Percentiles rank a stretch among this genome's conserved stretches.
phyloP scores from a whole-genome alignment of 495 filamentous ascomycete species.

The Aspergillus avenaceus region DNA sequence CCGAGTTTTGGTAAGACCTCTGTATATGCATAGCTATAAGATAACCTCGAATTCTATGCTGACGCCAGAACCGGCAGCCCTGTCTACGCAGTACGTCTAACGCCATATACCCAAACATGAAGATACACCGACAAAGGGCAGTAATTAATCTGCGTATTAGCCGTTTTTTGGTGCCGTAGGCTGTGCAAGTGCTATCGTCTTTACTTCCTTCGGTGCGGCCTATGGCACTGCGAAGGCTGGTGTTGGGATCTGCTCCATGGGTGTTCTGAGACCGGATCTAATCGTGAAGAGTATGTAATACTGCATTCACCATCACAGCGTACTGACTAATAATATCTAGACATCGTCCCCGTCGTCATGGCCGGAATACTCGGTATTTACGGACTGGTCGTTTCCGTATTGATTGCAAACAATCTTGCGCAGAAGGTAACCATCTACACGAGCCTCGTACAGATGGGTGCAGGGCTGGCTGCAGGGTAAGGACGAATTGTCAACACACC shows the following conservation, averaged over 20 bases:
- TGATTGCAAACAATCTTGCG: conserved; percentile 86
- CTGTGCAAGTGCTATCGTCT: conserved; percentile 95
- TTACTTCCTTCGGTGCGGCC: conserved; percentile 96
- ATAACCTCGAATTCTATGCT: conserved; percentile 24
- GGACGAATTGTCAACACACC: conserved; percentile 9
- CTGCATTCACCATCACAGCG: not conserved
- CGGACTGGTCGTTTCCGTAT: conserved; percentile 94
- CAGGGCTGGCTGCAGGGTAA: conserved; percentile 92
- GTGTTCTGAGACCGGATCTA: conserved; percentile 93
- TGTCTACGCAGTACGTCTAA: conserved; percentile 92
- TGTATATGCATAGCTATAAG: not conserved
- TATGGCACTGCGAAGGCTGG: conserved; percentile 99
- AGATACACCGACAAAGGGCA: not conserved
- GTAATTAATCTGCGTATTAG: conserved; percentile 34
- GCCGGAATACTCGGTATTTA: conserved; percentile 99
- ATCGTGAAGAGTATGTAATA: conserved; percentile 92
- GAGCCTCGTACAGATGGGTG: conserved; percentile 94
- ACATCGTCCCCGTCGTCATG: conserved; percentile 99
- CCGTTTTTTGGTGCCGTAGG: conserved; percentile 99
- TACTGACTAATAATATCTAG: conserved; percentile 41
- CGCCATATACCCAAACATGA: not conserved
- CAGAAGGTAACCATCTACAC: conserved; percentile 86
- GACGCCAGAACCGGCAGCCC: conserved; percentile 58
- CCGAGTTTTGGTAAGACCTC: not conserved
- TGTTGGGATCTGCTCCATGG: conserved; percentile 97